Evolutionary conservation across 2,329 filamentous ascomycete genomes (phyloP), one percentile per base, ranked within the genome.

Genomic region (Hypoxylon sp.): DNA sequence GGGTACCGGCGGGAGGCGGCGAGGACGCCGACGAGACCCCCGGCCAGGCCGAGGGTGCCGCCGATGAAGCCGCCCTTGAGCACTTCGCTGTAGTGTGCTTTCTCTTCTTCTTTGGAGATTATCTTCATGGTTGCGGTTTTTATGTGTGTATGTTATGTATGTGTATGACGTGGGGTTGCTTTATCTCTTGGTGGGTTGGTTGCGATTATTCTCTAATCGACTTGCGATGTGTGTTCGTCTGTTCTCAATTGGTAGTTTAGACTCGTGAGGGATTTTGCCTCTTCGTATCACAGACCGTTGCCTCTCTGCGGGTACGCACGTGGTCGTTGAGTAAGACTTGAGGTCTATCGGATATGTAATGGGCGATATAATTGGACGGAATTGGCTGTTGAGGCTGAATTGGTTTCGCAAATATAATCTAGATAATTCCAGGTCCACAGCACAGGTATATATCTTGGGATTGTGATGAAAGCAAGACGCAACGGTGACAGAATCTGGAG

Each of bases 31-130:
- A 85, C 84, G 7, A 88, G 73, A 70, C 95, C 94, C 32, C 89
- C 76, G 38, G 82, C 85, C 2, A 94, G 82, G 70, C 96, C 94
- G 48, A 89, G 74, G 11, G 85, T 58, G 70, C 92, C 92, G 72
- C 95, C 96, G 70, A 92, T 80, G 70, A 89, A 77, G 74, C 96
- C 95, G 73, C 94, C 94, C 78, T 89, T 90, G 73, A 98, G 77
- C 67, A 97, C 96, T 65, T 87, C 84, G 79, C 85, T 83, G 87
- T 97, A 97, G 87, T 98, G 94, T 59, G 88, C 92, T 67, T 85
- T 80, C 83, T 98, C 94, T 83, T 98, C 93, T 88, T 98, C 93
- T 80, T 95, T 93, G 75, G 92, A 97, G 79, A 98, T 87, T 78
- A 98, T 85, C 91, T 98, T 98, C 96, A 98, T 99, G 70, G 55